Evolutionary conservation across 208 protist species (phyloP).

Genomic region (Trypanosoma theileri): DNA sequence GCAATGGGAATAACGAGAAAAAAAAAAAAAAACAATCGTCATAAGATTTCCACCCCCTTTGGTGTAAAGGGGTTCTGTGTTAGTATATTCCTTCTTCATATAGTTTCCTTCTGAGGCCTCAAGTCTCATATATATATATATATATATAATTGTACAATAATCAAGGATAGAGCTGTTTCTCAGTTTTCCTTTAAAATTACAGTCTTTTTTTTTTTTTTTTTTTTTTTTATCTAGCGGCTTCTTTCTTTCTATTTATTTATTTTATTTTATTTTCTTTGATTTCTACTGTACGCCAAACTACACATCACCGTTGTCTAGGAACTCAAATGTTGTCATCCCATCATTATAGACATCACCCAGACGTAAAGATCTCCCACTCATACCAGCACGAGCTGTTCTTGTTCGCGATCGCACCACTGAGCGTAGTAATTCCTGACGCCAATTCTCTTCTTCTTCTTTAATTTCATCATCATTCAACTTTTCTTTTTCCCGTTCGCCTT

Average conservation of each 20-base stretch:
- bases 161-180: no score
- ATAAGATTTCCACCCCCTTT: no score
- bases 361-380: neutral
- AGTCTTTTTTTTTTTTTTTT: neutral
- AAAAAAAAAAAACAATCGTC: no score
- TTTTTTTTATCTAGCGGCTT: neutral
- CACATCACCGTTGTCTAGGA: neutral
- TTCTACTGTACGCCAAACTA: neutral
- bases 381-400: conserved; percentile 5
- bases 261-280: neutral
- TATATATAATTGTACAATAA: no score
- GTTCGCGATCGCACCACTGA: conserved; percentile 22
- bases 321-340: neutral
- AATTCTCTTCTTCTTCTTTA: conserved; percentile 8
- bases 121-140: no score
- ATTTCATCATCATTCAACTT: no score
- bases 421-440: conserved; percentile 21
- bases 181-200: no score
- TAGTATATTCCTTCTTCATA: no score
- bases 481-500: no score
- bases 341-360: neutral
- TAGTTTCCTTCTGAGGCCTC: no score
- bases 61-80: no score
- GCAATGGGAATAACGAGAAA: no score
- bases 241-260: neutral